Base-by-base conservation (phyloP, 2,329 filamentous ascomycete genomes). In the Scedosporium aurantiacum region DNA sequence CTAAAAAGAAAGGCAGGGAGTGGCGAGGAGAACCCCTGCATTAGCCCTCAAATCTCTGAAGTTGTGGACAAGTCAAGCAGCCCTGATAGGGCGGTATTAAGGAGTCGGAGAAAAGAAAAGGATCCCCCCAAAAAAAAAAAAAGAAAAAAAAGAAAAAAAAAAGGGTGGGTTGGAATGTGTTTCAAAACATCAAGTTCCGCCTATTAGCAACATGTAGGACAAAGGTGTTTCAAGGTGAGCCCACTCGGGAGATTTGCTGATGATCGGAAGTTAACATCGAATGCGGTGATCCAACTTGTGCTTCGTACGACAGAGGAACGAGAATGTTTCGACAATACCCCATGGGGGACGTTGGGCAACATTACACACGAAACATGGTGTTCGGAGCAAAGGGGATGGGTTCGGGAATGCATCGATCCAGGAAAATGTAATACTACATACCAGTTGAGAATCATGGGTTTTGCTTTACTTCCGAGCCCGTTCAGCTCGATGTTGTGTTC, bases 401-500 rank as follows among this genome's bases (percentile, higher is more conserved):
- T 32, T 32, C 28, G 28, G 28, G 10, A 32, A 32, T 32, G 28
- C 28, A 32, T 32, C 28, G 28, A 8, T 6, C 28, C 28, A 32
- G 7, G 4, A 8, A 32, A 32, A 32, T 32, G 28, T 32, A 32
- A 32, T 37, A 37, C 32, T 55, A 78, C 82, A 68, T 70, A 87
- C 93, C 93, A 97, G 72, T 97, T 89, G 66, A 97, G 81, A 27
- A 96, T 78, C 61, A 83, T 76, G 16, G 91, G 83, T 65, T 79
- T 78, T 56, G 89, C 89, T 63, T 75, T 80, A 45, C 76, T 76
- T 41, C 83, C 74, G 23, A 97, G 80, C 37, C 78, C 73, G 70
- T 99, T 99, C 64, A 97, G 79, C n/a, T 76, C 72, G 69, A 96
- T 91, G 73, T 99, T 99, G 71, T 86, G 84, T 70, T 87, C 75